A percentile compares a stretch with the other conserved stretches of the same genome.
phyloP scores from a whole-genome alignment of 2,329 filamentous ascomycete genomes.

The Apiospora rasikravindrae region DNA sequence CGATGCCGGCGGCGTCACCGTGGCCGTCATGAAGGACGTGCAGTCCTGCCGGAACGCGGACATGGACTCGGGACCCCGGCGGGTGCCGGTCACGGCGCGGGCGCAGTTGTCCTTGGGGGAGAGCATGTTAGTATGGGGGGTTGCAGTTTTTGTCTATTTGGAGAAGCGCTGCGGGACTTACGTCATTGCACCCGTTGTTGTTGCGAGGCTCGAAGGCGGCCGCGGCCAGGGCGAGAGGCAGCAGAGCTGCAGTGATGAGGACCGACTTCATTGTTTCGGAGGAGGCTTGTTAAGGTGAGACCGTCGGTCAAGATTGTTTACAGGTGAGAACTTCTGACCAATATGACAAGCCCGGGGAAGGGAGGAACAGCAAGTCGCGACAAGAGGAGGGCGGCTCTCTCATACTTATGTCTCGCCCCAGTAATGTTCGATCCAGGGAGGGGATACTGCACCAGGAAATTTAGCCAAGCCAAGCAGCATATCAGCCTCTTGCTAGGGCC shows the following conservation, averaged over 20 bases:
- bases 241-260: background rate
- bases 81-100: constrained; percentile 8
- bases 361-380: background rate
- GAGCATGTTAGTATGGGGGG: background rate
- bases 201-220: constrained; percentile 3
- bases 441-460: background rate
- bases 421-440: background rate
- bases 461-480: background rate
- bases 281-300: background rate
- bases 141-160: too few relatives aligned
- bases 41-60: background rate
- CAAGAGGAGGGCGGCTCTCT: background rate
- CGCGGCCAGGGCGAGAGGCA: background rate
- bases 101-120: background rate
- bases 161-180: background rate
- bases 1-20: background rate
- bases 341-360: background rate
- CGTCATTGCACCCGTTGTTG: constrained; percentile 4
- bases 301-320: background rate
- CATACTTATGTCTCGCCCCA: background rate
- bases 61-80: background rate
- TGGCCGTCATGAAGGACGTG: background rate
- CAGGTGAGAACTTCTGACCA: background rate
- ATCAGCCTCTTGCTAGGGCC: background rate
- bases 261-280: background rate